Evolutionary conservation across 1,284 basidiomycete genomes (phyloP).

Genomic region (Cryptococcus sp.): DNA sequence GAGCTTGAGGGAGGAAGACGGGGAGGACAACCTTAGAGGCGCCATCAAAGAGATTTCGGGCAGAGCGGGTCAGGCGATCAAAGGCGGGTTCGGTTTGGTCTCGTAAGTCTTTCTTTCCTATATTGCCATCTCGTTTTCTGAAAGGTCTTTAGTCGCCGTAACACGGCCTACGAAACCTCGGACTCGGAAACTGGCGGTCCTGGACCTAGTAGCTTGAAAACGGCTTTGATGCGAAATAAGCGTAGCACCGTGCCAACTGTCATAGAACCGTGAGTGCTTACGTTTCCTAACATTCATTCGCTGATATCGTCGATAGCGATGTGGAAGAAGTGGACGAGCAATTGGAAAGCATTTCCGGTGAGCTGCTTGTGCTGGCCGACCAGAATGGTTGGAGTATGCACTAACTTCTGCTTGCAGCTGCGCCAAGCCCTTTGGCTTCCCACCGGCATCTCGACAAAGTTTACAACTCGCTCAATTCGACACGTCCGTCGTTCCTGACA

Average conservation of each 20-base stretch:
- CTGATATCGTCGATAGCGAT: slow-evolving; percentile 16
- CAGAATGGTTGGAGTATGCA: background rate
- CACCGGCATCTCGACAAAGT: slow-evolving; percentile 9
- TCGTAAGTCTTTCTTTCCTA: slow-evolving; percentile 25
- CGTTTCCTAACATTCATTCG: background rate
- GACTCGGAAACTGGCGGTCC: slow-evolving; percentile 40
- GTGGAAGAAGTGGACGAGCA: slow-evolving; percentile 34
- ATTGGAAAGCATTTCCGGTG: slow-evolving; percentile 16
- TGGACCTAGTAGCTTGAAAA: slow-evolving; percentile 19
- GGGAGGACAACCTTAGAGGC: slow-evolving; percentile 19
- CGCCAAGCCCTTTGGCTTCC: slow-evolving; percentile 23
- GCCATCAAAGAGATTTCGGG: slow-evolving; percentile 37
- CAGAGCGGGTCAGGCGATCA: slow-evolving; percentile 39
- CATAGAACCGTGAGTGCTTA: slow-evolving; percentile 38
- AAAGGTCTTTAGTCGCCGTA: slow-evolving; percentile 17
- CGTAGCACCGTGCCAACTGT: slow-evolving; percentile 37
- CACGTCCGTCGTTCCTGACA: slow-evolving; percentile 19
- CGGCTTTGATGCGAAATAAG: slow-evolving; percentile 20
- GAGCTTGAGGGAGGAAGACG: slow-evolving; percentile 20
- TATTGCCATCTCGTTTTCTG: background rate
- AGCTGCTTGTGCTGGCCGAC: background rate
- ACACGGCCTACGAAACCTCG: slow-evolving; percentile 37
- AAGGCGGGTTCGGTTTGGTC: slow-evolving; percentile 37
- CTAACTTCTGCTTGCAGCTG: slow-evolving; percentile 13
- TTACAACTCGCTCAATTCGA: slow-evolving; percentile 5